Conservation (phyloP, 116 monocot genomes). For the Papilionanthe hybrid region DNA sequence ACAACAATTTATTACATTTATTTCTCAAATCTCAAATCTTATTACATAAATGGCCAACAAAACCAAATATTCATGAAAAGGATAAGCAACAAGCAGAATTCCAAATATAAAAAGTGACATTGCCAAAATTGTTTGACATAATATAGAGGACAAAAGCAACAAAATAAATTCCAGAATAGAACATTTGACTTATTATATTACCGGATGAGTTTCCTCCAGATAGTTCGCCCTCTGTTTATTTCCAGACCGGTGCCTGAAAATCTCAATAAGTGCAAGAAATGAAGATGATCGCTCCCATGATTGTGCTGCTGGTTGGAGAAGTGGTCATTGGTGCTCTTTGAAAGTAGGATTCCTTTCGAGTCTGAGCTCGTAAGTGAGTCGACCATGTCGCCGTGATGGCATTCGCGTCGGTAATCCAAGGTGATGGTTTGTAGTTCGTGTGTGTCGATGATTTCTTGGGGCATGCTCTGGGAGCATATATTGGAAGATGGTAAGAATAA, state of each 20-base stretch:
- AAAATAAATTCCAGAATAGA: background rate
- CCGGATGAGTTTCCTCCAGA: conserved; percentile 65
- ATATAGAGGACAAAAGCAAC: background rate
- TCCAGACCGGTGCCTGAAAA: conserved; percentile 55
- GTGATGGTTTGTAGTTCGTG: conserved; percentile 95
- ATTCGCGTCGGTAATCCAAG: conserved; percentile 88
- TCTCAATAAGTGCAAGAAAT: conserved; percentile 82
- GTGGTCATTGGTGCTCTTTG: conserved; percentile 34
- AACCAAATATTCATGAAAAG: too few relatives aligned
- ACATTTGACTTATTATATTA: conserved; percentile 1
- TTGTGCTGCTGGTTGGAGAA: conserved; percentile 9
- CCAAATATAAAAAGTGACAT: background rate
- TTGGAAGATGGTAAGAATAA: background rate
- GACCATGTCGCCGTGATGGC: conserved; percentile 86
- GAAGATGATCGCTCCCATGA: conserved; percentile 12
- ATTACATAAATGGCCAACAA: too few relatives aligned
- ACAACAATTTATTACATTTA: too few relatives aligned
- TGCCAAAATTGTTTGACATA: background rate
- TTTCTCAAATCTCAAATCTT: too few relatives aligned
- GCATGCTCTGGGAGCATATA: conserved; percentile 63
- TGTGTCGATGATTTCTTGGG: conserved; percentile 90
- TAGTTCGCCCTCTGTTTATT: conserved; percentile 85
- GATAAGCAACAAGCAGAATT: background rate
- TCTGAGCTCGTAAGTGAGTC: conserved; percentile 91
- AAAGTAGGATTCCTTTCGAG: background rate